Conservation (phyloP, 2,329 filamentous ascomycete genomes). For the Neurospora crassa region DNA sequence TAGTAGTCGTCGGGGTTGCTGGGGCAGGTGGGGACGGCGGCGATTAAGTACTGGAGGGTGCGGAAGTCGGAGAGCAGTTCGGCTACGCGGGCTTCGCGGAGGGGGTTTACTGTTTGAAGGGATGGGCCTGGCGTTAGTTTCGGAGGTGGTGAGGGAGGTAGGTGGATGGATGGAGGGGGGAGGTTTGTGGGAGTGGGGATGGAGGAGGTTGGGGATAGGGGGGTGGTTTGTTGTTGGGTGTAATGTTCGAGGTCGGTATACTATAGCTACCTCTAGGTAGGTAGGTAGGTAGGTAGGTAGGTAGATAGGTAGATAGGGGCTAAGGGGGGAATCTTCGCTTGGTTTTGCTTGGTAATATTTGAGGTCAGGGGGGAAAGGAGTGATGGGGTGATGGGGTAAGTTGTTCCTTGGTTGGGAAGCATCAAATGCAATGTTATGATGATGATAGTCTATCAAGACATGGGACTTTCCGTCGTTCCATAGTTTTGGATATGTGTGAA, state of each 20-base stretch:
- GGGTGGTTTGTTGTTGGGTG: background rate
- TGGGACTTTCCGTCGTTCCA: background rate
- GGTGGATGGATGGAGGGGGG: too few relatives aligned
- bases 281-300: too few relatives aligned
- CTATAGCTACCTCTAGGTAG: too few relatives aligned
- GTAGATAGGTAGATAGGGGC: background rate
- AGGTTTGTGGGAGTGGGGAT: background rate
- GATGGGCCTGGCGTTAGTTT: too few relatives aligned
- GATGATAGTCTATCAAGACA: background rate
- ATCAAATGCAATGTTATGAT: background rate
- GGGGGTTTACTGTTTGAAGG: slow-evolving; percentile 56
- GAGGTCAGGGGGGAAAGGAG: background rate
- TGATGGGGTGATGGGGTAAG: background rate
- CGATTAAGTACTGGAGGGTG: slow-evolving; percentile 52
- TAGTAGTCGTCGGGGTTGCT: slow-evolving; percentile 48
- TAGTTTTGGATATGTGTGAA: background rate
- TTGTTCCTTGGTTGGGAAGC: background rate
- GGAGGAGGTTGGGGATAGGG: background rate
- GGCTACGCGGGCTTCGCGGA: slow-evolving; percentile 49
- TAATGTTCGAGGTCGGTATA: background rate
- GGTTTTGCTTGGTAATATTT: background rate
- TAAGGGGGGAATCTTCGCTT: background rate
- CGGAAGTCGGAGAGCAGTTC: slow-evolving; percentile 54
- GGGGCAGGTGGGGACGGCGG: slow-evolving; percentile 45
- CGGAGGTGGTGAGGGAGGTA: too few relatives aligned